Evolutionary conservation across 306 rosid species (phyloP).

Genomic region (Nissolia schottii): DNA sequence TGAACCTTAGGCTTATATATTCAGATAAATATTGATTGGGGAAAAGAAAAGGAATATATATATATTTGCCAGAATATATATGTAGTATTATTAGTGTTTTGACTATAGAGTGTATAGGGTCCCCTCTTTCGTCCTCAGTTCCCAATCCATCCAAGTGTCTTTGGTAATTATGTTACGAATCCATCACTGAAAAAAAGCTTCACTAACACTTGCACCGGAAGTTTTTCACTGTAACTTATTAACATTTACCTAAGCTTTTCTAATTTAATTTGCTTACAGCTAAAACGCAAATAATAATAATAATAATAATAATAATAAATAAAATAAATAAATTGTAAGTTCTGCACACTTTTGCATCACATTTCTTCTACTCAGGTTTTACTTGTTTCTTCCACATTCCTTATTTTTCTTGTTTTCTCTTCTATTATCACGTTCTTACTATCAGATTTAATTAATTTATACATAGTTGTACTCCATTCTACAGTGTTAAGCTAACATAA

Average conservation of each 20-base stretch:
- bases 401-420: background rate
- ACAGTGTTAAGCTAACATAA: background rate
- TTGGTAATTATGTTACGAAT: slow-evolving; percentile 6
- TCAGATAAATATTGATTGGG: slow-evolving; percentile 7
- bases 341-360: background rate
- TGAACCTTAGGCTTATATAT: slow-evolving; percentile 22
- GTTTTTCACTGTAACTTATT: background rate
- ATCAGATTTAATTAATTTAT: background rate
- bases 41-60: background rate
- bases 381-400: background rate
- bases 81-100: slow-evolving; percentile 36
- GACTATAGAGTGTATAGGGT: slow-evolving; percentile 37
- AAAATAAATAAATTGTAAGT: too few relatives aligned
- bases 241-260: background rate
- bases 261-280: background rate
- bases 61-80: slow-evolving; percentile 13
- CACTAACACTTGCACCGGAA: slow-evolving; percentile 9
- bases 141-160: background rate
- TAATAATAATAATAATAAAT: too few relatives aligned
- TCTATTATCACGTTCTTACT: background rate
- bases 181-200: slow-evolving; percentile 9
- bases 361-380: background rate
- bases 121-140: slow-evolving; percentile 20
- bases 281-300: background rate
- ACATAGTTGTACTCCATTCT: background rate